Base-by-base conservation (phyloP, 2,329 filamentous ascomycete genomes). In the Paraphoma sp. region DNA sequence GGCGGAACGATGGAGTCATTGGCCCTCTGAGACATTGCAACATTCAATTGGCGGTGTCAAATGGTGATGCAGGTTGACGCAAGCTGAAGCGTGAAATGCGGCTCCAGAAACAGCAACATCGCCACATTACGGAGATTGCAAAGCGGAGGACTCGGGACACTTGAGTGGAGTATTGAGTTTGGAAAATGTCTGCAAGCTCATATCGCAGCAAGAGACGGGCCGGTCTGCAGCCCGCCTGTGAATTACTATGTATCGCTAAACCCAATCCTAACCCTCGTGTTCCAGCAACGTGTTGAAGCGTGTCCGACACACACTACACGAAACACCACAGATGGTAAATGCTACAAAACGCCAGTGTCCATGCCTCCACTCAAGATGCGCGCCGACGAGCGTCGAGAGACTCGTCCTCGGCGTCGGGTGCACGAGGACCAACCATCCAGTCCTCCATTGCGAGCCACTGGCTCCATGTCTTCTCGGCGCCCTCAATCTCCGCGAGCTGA, bases 381-480 rank as follows among this genome's bases (percentile, higher is more conserved):
- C 65, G 65, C 52, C 65, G 64, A 57, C 60, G 64, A 29, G 58
- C 55, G 40, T 69, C 67, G 31, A 56, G 60, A 28, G 55, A 60
- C 31, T 65, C 62, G 42, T 72, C 71, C 41, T 73, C 70, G n/a
- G 69, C 70, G 54, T 73, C 69, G 6, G 89, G 90, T 31, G 89
- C 89, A 59, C 91, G 82, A 1, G 91, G 90, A 2, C 93, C 93
- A n/a, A 97, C 81, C 93, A 97, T 96, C 94, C 94, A 98, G 76
- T 97, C 94, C 76, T 97, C 92, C 92, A 97, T 96, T 11, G 92
- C 92, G 31, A 97, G 80, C 94, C 94, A 98, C 69, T 94, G 89
- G 73, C 92, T 96, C 95, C 95, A 99, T 57, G 84, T 88, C 59
- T 86, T 84, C 79, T 98, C 94, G 0, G 93, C 93, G 12, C 82